Evolutionary conservation across 1,284 basidiomycete genomes (phyloP).

Genomic region (Volvariella volvacea): DNA sequence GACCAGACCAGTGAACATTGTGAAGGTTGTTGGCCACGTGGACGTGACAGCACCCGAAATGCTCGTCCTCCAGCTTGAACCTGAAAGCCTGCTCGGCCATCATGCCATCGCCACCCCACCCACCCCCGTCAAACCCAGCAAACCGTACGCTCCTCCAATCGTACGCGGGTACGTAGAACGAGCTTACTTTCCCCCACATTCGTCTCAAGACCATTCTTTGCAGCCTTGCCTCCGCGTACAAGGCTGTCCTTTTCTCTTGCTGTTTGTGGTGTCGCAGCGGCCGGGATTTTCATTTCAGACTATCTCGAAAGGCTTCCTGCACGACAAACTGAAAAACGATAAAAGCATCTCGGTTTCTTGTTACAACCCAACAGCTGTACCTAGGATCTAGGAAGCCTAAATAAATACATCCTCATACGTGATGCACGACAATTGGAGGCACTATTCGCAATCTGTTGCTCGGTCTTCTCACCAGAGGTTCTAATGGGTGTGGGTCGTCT

Average conservation of each 20-base stretch:
- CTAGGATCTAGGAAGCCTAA: too few relatives aligned
- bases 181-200: conserved; percentile 1
- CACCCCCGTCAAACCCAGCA: too few relatives aligned
- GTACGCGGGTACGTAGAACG: conserved; percentile 35
- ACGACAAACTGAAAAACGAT: conserved; percentile 8
- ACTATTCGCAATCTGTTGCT: conserved; percentile 11
- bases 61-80: too few relatives aligned
- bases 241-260: conserved; percentile 53
- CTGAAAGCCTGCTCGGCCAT: too few relatives aligned
- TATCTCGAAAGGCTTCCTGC: conserved; percentile 41
- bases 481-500: conserved; percentile 24
- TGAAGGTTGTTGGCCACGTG: conserved; percentile 2
- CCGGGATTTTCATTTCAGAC: conserved; percentile 50
- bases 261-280: conserved; percentile 42
- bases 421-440: background rate
- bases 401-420: too few relatives aligned
- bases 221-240: conserved; percentile 54
- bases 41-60: conserved; percentile 1
- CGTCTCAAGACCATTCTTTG: conserved; percentile 6
- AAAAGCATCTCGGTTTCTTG: too few relatives aligned
- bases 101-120: too few relatives aligned
- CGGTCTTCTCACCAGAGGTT: conserved; percentile 25
- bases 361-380: too few relatives aligned
- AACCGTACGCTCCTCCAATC: conserved; percentile 23
- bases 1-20: conserved; percentile 71